phyloP scores from a whole-genome alignment of 176 grass and related monocot species.

The Dendrocalamus sinicus region DNA sequence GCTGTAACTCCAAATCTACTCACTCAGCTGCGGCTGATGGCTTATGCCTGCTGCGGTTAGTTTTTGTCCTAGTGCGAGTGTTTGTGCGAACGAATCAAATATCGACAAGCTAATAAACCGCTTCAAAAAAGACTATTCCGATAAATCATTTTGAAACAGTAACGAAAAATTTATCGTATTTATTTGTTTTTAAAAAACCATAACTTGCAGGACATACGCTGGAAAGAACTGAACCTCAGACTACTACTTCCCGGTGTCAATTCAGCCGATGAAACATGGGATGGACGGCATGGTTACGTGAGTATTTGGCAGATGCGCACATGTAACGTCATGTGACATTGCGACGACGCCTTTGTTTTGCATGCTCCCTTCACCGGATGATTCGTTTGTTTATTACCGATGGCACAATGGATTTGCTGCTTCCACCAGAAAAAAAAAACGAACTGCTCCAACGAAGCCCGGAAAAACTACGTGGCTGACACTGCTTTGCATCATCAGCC shows the following conservation, averaged over 20 bases:
- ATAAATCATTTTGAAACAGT: no score
- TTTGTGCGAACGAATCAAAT: no score
- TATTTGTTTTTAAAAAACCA: no score
- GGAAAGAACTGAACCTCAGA: not conserved
- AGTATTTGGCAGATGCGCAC: constrained; percentile 37
- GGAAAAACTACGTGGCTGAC: constrained; percentile 46
- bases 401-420: constrained; percentile 1
- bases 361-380: not conserved
- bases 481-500: constrained; percentile 19
- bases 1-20: not conserved
- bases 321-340: constrained; percentile 38
- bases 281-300: constrained; percentile 27
- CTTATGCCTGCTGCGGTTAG: no score
- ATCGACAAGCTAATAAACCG: no score
- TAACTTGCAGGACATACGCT: no score
- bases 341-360: not conserved
- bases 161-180: no score
- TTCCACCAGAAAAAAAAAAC: constrained; percentile 39
- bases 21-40: no score
- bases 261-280: constrained; percentile 24
- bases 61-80: no score
- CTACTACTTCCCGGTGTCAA: constrained; percentile 3
- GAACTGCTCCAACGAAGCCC: constrained; percentile 19
- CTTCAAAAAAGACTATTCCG: accelerated
- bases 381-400: constrained; percentile 11